A percentile compares a stretch with the other conserved stretches of the same genome.
These are phyloP conservation scores for Catenaria anguillulae DNA, from an alignment of 371 early-diverging fungal species.

Conservation along the genomic window DNA sequence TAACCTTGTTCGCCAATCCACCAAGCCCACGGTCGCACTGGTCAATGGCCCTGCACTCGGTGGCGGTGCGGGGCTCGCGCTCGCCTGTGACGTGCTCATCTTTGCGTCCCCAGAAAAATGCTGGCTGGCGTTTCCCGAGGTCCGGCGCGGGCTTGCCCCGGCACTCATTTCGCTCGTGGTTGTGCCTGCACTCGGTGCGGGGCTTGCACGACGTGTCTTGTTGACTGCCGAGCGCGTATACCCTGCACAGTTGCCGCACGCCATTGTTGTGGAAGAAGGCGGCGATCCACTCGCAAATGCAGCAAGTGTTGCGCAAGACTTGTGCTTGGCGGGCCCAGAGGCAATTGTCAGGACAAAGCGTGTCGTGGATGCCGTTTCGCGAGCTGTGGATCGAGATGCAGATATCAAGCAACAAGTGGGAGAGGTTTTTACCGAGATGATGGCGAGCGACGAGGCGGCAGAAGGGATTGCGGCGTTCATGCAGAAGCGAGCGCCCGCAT, in stretches of 20 bases:
- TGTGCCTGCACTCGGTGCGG: constrained; percentile 44
- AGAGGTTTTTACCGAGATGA: constrained; percentile 41
- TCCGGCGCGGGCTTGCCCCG: constrained; percentile 49
- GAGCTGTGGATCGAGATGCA: not conserved
- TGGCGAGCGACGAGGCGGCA: constrained; percentile 48
- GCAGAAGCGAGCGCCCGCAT: constrained; percentile 38
- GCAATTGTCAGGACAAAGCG: not conserved
- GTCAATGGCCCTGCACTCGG: constrained; percentile 57
- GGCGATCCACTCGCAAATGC: too few species aligned
- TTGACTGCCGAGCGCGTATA: constrained; percentile 42
- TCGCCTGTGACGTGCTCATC: constrained; percentile 45
- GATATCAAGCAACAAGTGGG: constrained; percentile 10
- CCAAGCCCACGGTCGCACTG: constrained; percentile 46
- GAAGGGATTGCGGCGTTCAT: constrained; percentile 46
- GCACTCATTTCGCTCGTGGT: constrained; percentile 54
- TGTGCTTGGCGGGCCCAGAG: too few species aligned
- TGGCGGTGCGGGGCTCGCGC: constrained; percentile 54
- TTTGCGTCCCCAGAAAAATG: too few species aligned
- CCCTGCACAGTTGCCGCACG: too few species aligned
- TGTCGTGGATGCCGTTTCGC: not conserved
- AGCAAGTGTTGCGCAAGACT: too few species aligned
- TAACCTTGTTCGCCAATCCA: constrained; percentile 8
- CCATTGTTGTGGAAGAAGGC: too few species aligned
- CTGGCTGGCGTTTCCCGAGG: constrained; percentile 49
- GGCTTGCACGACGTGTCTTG: constrained; percentile 41